Evolutionary conservation across 495 filamentous ascomycete species (phyloP), one percentile per base, ranked within the genome.

Genomic region (Pyrenula aspistea): DNA sequence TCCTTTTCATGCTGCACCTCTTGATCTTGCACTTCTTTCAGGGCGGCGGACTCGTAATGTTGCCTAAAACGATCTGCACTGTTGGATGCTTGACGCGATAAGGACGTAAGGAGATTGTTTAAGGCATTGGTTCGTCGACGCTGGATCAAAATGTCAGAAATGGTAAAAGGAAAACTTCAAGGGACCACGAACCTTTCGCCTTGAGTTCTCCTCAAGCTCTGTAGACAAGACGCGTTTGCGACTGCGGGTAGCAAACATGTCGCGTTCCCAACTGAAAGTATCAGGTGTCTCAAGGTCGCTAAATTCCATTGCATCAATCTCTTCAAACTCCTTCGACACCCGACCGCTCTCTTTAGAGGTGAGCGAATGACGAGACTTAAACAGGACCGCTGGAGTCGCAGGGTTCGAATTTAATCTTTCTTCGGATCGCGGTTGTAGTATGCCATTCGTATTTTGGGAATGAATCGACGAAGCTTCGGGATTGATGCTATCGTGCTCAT

Each of bases 1-100:
- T 97, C 94, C 68, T 97, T 99, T 67, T 99, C 93, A 53, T 93
- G 90, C 56, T 87, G 86, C 8, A 96, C 77, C 66, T 96, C 93
- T 59, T 87, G 88, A 55, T 87, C 83, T 58, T 93, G 87, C 1
- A 98, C 92, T 61, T 95, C 85, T 50, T 86, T 80, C 54, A 91
- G 75, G 19, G 91, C 93, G 12, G 83, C 83, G 2, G 82, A 76
- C 62, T 83, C 82, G 61, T 86, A 76, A 25, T 65, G 62, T n/a
- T 67, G 60, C 53, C 78, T 68, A 62, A 82, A 86, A 25, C 77
- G 72, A 20, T 80, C 72, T 51, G 73, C 74, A 24, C 78, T 81
- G 2, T 68, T 63, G 49, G 77, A 68, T 22, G 78, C 78, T 60
- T 82, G 77, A 53, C 64, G 72, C 59, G 74, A 74, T 42, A 88